Percentiles rank a stretch among this genome's conserved stretches.
These are phyloP conservation scores for Leucaena leucocephala DNA, from an alignment of 306 rosid species.

Conservation along the genomic window DNA sequence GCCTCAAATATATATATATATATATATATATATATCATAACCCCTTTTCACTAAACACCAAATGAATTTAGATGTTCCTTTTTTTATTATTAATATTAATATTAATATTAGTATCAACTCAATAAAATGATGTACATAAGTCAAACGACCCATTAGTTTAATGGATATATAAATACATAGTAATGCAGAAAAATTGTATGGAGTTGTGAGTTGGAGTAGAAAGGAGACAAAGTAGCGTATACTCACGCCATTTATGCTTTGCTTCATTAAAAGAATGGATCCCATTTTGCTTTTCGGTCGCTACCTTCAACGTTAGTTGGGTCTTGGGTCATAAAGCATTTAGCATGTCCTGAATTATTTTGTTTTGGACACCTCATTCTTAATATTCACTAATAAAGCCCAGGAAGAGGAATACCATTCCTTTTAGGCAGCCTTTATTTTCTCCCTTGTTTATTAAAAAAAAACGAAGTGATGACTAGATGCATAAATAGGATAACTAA, in stretches of 20 bases:
- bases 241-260: background rate
- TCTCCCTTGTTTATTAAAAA: background rate
- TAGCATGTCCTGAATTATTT: background rate
- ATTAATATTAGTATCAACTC: background rate
- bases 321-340: background rate
- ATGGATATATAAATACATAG: background rate
- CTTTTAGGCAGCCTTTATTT: background rate
- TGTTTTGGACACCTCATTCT: background rate
- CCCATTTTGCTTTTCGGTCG: background rate
- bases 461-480: background rate
- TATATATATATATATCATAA: no score
- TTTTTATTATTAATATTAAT: no score
- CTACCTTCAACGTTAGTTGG: background rate
- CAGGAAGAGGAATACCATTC: background rate
- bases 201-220: background rate
- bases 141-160: background rate
- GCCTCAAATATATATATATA: background rate
- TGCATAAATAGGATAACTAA: background rate
- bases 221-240: background rate
- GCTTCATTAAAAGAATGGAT: conserved; percentile 2
- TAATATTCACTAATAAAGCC: background rate
- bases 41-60: no score
- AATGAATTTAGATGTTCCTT: no score
- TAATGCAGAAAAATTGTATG: background rate
- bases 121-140: background rate